phyloP scores from a whole-genome alignment of 352 stramenopile species.

The Globisporangium cylindrosporum region DNA sequence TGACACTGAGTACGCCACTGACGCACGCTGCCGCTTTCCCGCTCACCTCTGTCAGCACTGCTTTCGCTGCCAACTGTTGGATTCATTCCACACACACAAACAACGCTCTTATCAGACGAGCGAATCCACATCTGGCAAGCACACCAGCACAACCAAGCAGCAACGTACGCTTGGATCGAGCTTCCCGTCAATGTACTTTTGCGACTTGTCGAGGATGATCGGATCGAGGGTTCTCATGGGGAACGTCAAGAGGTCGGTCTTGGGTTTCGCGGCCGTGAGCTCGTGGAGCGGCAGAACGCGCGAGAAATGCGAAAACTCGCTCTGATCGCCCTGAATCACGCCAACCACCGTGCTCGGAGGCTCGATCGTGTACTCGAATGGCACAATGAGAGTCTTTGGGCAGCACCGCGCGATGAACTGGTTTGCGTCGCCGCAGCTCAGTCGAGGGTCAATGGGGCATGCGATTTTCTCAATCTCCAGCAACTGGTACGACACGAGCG shows the following conservation, averaged over 20 bases:
- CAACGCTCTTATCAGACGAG: not conserved
- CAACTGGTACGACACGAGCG: constrained; percentile 54
- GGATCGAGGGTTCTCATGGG: constrained; percentile 71
- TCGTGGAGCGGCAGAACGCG: constrained; percentile 74
- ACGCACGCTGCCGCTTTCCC: constrained; percentile 64
- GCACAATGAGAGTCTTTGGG: constrained; percentile 66
- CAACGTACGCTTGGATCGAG: constrained; percentile 59
- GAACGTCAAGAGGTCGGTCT: constrained; percentile 68
- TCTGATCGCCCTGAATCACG: constrained; percentile 19
- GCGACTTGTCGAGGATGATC: constrained; percentile 62
- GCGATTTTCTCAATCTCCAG: constrained; percentile 74
- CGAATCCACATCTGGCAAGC: too few relatives aligned
- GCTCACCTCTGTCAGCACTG: constrained; percentile 65
- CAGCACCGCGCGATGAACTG: constrained; percentile 80
- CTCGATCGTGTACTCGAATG: constrained; percentile 51
- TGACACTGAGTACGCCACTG: constrained; percentile 53
- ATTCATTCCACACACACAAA: not conserved
- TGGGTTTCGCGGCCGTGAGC: constrained; percentile 61
- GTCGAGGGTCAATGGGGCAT: constrained; percentile 70
- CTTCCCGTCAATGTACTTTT: constrained; percentile 84
- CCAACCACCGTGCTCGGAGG: constrained; percentile 11
- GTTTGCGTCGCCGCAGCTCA: constrained; percentile 84
- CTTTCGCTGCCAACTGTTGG: constrained; percentile 44
- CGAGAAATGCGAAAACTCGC: constrained; percentile 58
- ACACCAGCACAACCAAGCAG: not conserved